These are phyloP conservation scores for Xylariaceae sp. DNA, from an alignment of 2,329 filamentous ascomycete genomes.

Conservation along the genomic window DNA sequence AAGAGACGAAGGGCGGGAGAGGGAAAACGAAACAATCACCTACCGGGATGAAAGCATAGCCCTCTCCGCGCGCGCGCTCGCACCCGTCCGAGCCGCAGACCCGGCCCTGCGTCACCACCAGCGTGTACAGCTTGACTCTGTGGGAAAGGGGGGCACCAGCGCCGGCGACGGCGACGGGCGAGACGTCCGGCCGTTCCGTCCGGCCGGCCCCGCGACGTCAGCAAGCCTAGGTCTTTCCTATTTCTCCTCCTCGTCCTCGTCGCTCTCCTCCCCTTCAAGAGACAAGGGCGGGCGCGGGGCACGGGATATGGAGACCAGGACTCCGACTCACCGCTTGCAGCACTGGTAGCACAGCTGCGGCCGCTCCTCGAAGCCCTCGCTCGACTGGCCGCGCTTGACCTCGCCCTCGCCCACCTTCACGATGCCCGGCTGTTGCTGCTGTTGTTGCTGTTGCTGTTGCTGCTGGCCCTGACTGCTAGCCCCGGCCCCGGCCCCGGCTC, in stretches of 20 bases:
- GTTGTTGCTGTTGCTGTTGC: not conserved
- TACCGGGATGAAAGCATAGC: constrained; percentile 6
- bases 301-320: not conserved
- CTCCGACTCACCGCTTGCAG: constrained; percentile 6
- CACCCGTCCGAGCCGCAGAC: constrained; percentile 1
- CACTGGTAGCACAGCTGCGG: constrained; percentile 10
- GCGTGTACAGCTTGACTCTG: constrained; percentile 2
- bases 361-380: not conserved
- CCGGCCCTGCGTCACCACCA: not conserved
- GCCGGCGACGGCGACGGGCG: too few relatives aligned
- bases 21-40: not conserved
- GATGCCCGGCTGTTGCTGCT: not conserved
- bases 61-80: not conserved
- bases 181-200: too few relatives aligned
- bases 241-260: too few relatives aligned
- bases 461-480: too few relatives aligned
- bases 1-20: not conserved
- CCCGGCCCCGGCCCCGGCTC: too few relatives aligned
- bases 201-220: too few relatives aligned
- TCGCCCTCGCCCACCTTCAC: constrained; percentile 5
- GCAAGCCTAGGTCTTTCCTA: too few relatives aligned
- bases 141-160: too few relatives aligned
- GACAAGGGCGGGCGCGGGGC: too few relatives aligned
- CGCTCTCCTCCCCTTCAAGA: too few relatives aligned
- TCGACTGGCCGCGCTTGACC: not conserved